phyloP scores from a whole-genome alignment of 1,284 basidiomycete genomes.

The Laetiporus sulphureus region DNA sequence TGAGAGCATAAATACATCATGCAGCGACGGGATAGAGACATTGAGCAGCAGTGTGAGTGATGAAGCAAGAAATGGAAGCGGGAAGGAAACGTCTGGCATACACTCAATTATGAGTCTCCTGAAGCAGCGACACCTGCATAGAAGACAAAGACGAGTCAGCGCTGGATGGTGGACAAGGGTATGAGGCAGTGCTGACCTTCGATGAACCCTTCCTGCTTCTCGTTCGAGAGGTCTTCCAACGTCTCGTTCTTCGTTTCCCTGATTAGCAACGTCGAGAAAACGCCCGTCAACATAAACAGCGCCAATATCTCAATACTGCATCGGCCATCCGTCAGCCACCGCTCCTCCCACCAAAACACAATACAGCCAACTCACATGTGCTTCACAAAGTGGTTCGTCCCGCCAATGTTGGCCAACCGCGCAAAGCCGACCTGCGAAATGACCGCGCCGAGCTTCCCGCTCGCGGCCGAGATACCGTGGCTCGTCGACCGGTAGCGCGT shows the following conservation, averaged over 20 bases:
- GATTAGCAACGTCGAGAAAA: constrained; percentile 69
- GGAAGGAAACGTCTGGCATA: too few species aligned
- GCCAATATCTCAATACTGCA: constrained; percentile 62
- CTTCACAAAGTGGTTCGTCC: constrained; percentile 50
- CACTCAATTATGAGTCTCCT: too few species aligned
- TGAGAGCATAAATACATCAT: too few species aligned
- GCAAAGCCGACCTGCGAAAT: constrained; percentile 78
- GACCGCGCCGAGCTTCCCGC: constrained; percentile 81
- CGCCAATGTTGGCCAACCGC: constrained; percentile 62
- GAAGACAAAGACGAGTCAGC: too few species aligned
- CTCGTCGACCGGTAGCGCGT: constrained; percentile 81
- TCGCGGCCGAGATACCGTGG: constrained; percentile 82
- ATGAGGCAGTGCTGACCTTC: too few species aligned
- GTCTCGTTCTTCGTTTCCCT: constrained; percentile 69
- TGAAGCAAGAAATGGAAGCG: too few species aligned
- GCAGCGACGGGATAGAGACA: too few species aligned
- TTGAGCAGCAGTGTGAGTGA: too few species aligned
- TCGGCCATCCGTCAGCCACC: background rate
- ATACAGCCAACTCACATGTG: constrained; percentile 60
- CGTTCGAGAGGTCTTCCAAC: constrained; percentile 69
- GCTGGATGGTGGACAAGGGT: too few species aligned
- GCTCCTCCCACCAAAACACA: background rate
- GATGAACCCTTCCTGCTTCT: constrained; percentile 4
- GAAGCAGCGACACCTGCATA: too few species aligned
- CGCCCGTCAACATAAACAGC: constrained; percentile 76